Percentiles rank a stretch among this genome's conserved stretches.
Conservation (phyloP, 2,329 filamentous ascomycete genomes). For the Chrysosporium queenslandicum region DNA sequence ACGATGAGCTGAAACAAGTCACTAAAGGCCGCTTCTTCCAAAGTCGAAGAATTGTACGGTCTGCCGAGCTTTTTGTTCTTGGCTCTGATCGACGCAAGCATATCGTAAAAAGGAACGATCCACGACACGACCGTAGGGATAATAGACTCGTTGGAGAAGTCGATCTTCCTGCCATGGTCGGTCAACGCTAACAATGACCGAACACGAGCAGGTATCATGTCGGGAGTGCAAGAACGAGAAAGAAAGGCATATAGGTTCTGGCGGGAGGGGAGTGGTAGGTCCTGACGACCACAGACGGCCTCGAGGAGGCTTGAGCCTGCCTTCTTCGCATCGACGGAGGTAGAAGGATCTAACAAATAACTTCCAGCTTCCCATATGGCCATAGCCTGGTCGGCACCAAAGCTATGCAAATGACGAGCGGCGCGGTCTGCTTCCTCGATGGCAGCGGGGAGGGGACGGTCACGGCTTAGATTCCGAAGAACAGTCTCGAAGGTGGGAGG, state of each 20-base stretch:
- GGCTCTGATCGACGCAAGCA: constrained; percentile 28
- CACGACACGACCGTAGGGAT: constrained; percentile 33
- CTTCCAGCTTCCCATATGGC: constrained; percentile 33
- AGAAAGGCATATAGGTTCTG: constrained; percentile 31
- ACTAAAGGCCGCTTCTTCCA: constrained; percentile 31
- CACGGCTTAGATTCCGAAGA: constrained; percentile 29
- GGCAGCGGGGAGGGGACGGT: constrained; percentile 28
- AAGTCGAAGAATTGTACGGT: constrained; percentile 25
- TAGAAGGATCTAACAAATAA: constrained; percentile 30
- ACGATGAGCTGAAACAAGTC: constrained; percentile 35
- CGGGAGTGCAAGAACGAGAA: constrained; percentile 26
- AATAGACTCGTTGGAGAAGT: constrained; percentile 32
- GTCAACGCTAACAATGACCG: constrained; percentile 33
- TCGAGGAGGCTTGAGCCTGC: constrained; percentile 30
- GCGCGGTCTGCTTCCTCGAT: constrained; percentile 32
- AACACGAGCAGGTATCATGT: constrained; percentile 32
- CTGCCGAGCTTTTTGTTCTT: constrained; percentile 31
- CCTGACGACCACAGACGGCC: constrained; percentile 30
- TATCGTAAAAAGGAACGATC: constrained; percentile 32
- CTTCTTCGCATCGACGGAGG: constrained; percentile 29
- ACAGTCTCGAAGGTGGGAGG: constrained; percentile 32
- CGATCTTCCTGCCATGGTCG: constrained; percentile 37
- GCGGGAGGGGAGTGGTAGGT: constrained; percentile 30
- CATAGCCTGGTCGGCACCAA: constrained; percentile 33
- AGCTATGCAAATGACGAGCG: constrained; percentile 28